A percentile compares a stretch with the other conserved stretches of the same genome.
These are phyloP conservation scores for Mucor piriformis DNA, from an alignment of 371 early-diverging fungal genomes.

Conservation along the genomic window DNA sequence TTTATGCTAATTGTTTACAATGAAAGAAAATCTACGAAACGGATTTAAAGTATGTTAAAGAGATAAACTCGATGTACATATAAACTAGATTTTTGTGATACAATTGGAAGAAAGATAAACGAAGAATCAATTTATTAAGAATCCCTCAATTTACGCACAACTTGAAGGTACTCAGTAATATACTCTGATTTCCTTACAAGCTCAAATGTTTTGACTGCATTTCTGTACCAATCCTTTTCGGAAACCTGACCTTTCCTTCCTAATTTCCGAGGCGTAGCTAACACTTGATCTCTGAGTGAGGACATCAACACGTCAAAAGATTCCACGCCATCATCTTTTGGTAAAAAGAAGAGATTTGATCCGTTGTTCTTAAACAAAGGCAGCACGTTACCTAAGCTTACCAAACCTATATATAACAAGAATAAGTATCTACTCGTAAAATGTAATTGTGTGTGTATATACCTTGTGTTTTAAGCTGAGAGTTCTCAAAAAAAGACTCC, in stretches of 20 bases:
- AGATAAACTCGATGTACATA: no score
- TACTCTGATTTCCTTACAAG: slow-evolving; percentile 47
- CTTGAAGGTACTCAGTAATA: slow-evolving; percentile 35
- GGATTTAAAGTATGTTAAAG: no score
- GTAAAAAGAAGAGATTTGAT: slow-evolving; percentile 37
- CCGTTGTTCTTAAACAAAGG: slow-evolving; percentile 22
- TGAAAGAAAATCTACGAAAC: no score
- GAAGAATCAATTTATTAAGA: slow-evolving; percentile 12
- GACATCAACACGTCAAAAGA: slow-evolving; percentile 37
- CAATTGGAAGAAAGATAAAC: no score
- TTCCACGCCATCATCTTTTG: slow-evolving; percentile 19
- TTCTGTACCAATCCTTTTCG: slow-evolving; percentile 56
- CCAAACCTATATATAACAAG: no score
- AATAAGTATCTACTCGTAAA: no score
- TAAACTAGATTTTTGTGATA: no score
- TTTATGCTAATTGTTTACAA: no score
- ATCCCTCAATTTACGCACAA: slow-evolving; percentile 26
- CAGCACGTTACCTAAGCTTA: slow-evolving; percentile 29
- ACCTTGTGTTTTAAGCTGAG: slow-evolving; percentile 51
- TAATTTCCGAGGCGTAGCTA: slow-evolving; percentile 47
- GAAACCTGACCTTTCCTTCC: slow-evolving; percentile 55
- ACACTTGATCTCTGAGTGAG: slow-evolving; percentile 51
- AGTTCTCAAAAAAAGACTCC: slow-evolving; percentile 31
- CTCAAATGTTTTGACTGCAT: slow-evolving; percentile 46
- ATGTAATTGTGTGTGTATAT: neutral